Conservation (phyloP, 2,329 filamentous ascomycete genomes). For the Aspergillus phoenicis region DNA sequence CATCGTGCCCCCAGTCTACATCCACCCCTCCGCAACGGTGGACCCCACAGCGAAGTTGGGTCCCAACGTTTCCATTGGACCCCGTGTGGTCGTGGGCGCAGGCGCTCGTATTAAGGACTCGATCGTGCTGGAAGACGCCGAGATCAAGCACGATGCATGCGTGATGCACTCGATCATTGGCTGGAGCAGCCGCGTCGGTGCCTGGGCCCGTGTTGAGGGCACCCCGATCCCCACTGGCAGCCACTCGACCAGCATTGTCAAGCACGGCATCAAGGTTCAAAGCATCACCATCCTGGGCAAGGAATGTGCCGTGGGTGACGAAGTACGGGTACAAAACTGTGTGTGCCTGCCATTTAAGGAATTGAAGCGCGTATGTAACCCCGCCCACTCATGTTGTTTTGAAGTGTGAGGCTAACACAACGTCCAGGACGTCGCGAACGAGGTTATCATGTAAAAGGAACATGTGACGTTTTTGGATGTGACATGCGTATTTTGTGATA, state of each 20-base stretch:
- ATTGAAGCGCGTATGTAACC: constrained; percentile 78
- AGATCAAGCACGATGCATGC: constrained; percentile 96
- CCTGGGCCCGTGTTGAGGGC: constrained; percentile 97
- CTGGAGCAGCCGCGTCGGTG: constrained; percentile 92
- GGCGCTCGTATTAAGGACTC: constrained; percentile 93
- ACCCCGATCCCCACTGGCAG: constrained; percentile 84
- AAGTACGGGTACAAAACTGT: constrained; percentile 96
- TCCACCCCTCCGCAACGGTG: constrained; percentile 86
- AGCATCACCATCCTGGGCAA: constrained; percentile 97
- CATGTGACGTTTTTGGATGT: constrained; percentile 1
- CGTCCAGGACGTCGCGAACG: constrained; percentile 47
- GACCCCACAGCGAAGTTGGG: constrained; percentile 96
- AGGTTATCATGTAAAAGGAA: constrained; percentile 82
- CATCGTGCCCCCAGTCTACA: constrained; percentile 90
- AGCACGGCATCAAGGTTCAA: constrained; percentile 98
- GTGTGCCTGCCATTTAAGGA: constrained; percentile 98
- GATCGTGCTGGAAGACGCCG: constrained; percentile 90
- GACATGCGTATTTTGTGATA: background rate
- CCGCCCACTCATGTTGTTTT: background rate
- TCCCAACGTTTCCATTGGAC: constrained; percentile 93
- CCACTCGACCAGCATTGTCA: constrained; percentile 92
- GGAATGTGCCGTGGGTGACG: constrained; percentile 90
- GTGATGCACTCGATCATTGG: constrained; percentile 95
- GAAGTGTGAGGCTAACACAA: constrained; percentile 7
- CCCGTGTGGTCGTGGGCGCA: constrained; percentile 80